Base-by-base conservation (phyloP, 1,139 yeast species). In the Magnusiomyces paraingens region DNA sequence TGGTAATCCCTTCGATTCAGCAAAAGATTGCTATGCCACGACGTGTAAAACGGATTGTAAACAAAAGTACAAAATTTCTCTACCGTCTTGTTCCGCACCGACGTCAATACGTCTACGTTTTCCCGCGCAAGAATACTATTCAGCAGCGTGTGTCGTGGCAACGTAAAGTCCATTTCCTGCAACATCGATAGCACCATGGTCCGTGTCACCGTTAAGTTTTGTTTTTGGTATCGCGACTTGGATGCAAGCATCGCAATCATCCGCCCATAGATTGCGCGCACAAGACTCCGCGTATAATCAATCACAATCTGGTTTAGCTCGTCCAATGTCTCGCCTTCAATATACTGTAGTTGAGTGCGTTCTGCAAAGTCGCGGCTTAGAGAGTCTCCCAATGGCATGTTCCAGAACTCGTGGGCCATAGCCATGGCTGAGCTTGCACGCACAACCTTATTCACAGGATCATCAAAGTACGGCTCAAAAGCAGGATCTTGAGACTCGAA, bases 271-370 rank as follows among this genome's bases (percentile, higher is more conserved):
- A 52, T 20, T 6, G 47, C 41, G 12, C 54, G 51, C 14, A 52
- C 18, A 3, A 48, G 21, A 20, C 32, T 14, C 20, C 54, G 40
- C 12, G 47, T 39, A 32, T 43, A 29, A 18, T 55, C 55, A 15
- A 47, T 47, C 12, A 50, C 50, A 22, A 45, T 47, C 17, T 47
- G 38, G 35, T 47, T 49, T 2, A 52, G 21, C 35, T 52, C 54
- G 14, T 48, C 46, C 18, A 41, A 12, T n/a, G 45, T 20, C 10
- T 45, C 46, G 12, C 21, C 43, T 5, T 38, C 44, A n/a, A 55
- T 39, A 20, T 29, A 41, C 29, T 43, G 32, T 14, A 43, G 10
- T 6, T 20, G 22, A 20, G 29, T 17, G 2, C 12, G 15, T 4
- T 26, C 22, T 12, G 17, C 46, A 21, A 14, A 12, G 10, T 20